Conservation (phyloP, 75 land plant species). For the Cunninghamia lanceolata region DNA sequence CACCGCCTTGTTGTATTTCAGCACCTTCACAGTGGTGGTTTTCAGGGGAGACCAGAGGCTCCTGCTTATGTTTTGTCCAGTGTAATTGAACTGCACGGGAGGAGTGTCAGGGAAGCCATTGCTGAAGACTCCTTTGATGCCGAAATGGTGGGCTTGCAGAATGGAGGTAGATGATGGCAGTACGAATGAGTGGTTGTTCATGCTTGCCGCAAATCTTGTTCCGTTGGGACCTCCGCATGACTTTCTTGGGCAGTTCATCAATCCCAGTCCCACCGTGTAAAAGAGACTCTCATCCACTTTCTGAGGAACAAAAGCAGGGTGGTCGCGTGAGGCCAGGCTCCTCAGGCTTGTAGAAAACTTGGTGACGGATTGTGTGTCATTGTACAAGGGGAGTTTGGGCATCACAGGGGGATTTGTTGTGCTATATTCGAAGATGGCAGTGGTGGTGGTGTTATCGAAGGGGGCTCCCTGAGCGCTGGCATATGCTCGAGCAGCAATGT, state of each 20-base stretch:
- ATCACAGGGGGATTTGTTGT: neutral
- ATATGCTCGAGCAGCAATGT: slow-evolving; percentile 32
- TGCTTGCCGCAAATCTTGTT: slow-evolving; percentile 44
- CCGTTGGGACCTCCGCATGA: slow-evolving; percentile 51
- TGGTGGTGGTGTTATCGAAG: slow-evolving; percentile 43
- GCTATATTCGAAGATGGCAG: slow-evolving; percentile 36
- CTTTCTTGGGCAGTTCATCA: slow-evolving; percentile 23
- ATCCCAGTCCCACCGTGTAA: slow-evolving; percentile 60
- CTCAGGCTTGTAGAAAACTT: slow-evolving; percentile 22
- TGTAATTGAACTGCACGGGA: slow-evolving; percentile 41
- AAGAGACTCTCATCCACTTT: slow-evolving; percentile 48
- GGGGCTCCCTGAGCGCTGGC: slow-evolving; percentile 24
- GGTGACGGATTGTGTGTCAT: slow-evolving; percentile 35
- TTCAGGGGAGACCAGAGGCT: slow-evolving; percentile 5
- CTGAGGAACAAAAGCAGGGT: slow-evolving; percentile 51
- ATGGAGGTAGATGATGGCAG: slow-evolving; percentile 49
- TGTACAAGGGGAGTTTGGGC: slow-evolving; percentile 44
- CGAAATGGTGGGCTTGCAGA: slow-evolving; percentile 48
- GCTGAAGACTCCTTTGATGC: slow-evolving; percentile 29
- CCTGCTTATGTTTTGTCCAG: slow-evolving; percentile 33
- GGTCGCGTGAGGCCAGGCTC: slow-evolving; percentile 41
- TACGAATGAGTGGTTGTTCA: slow-evolving; percentile 63
- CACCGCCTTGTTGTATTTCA: slow-evolving; percentile 18
- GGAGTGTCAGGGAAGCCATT: slow-evolving; percentile 34
- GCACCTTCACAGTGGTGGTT: slow-evolving; percentile 17